A percentile compares a stretch with the other conserved stretches of the same genome.
Conservation (phyloP, 2,329 filamentous ascomycete genomes). For the Colletotrichum brevisporum region DNA sequence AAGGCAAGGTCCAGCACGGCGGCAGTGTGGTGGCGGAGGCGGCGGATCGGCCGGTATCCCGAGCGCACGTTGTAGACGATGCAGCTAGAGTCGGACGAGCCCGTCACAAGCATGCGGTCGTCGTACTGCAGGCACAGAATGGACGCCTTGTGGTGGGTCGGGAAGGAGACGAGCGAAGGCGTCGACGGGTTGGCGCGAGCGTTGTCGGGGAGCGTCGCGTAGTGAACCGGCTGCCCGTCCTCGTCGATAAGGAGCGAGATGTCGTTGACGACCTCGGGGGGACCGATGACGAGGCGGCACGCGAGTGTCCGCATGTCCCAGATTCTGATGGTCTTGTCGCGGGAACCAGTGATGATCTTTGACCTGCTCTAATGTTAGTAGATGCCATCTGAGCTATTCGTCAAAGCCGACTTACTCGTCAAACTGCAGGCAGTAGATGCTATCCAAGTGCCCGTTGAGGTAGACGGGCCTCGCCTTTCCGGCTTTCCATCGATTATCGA, state of each 20-base stretch:
- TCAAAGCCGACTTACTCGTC: constrained; percentile 78
- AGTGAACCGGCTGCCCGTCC: constrained; percentile 67
- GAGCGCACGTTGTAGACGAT: constrained; percentile 90
- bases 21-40: constrained; percentile 83
- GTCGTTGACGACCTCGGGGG: constrained; percentile 73
- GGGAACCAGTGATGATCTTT: constrained; percentile 97
- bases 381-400: not conserved
- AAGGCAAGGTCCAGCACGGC: constrained; percentile 96
- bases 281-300: constrained; percentile 89
- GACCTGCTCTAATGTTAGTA: constrained; percentile 68
- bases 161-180: constrained; percentile 70
- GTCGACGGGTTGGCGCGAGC: constrained; percentile 61
- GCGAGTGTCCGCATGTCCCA: constrained; percentile 94
- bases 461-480: constrained; percentile 87
- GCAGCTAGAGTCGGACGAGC: constrained; percentile 91
- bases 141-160: constrained; percentile 86
- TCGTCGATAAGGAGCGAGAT: constrained; percentile 65
- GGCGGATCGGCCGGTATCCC: constrained; percentile 83
- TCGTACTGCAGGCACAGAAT: constrained; percentile 97
- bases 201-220: constrained; percentile 67
- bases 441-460: constrained; percentile 93
- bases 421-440: constrained; percentile 98
- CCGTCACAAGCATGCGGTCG: constrained; percentile 91
- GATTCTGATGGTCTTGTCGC: constrained; percentile 94
- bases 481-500: constrained; percentile 85